A percentile compares a stretch with the other conserved stretches of the same genome.
These are phyloP conservation scores for Nepenthes gracilis DNA, from an alignment of 148 eudicot species.

Conservation along the genomic window DNA sequence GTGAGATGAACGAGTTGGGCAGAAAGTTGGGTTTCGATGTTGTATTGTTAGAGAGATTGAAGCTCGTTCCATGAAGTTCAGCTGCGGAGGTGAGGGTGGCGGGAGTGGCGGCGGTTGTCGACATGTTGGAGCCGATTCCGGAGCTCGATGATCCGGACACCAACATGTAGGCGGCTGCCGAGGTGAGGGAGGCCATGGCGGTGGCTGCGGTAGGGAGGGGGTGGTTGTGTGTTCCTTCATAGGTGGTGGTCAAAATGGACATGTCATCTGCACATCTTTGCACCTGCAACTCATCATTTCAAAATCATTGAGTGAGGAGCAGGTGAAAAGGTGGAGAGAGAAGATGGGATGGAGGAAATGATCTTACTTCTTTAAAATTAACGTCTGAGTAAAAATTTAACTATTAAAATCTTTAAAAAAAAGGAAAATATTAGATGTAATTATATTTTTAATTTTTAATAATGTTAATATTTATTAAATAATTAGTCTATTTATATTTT, in stretches of 20 bases:
- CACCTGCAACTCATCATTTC: conserved; percentile 24
- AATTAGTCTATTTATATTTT: too few species aligned
- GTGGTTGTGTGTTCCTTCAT: conserved; percentile 92
- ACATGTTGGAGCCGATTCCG: conserved; percentile 3
- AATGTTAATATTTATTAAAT: too few species aligned
- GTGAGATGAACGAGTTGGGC: conserved; percentile 33
- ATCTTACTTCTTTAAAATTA: too few species aligned
- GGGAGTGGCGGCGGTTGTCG: conserved; percentile 5
- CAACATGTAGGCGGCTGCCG: conserved; percentile 76
- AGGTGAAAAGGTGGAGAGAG: too few species aligned
- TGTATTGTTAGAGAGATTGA: conserved; percentile 28
- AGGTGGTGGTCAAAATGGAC: conserved; percentile 76
- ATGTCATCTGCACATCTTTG: conserved; percentile 88
- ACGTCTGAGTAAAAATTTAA: too few species aligned
- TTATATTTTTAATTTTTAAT: too few species aligned
- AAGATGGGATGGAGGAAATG: too few species aligned
- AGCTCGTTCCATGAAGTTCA: conserved; percentile 33
- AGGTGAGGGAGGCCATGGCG: conserved; percentile 85
- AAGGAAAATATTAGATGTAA: too few species aligned
- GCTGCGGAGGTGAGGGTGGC: conserved; percentile 4
- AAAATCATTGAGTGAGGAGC: too few species aligned
- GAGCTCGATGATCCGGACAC: conserved; percentile 59
- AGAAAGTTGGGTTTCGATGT: conserved; percentile 30
- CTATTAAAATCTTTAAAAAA: too few species aligned
- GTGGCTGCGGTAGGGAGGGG: conserved; percentile 74